Evolutionary conservation across 2,329 filamentous ascomycete species (phyloP).

Genomic region (Clarireedia monteithiana): DNA sequence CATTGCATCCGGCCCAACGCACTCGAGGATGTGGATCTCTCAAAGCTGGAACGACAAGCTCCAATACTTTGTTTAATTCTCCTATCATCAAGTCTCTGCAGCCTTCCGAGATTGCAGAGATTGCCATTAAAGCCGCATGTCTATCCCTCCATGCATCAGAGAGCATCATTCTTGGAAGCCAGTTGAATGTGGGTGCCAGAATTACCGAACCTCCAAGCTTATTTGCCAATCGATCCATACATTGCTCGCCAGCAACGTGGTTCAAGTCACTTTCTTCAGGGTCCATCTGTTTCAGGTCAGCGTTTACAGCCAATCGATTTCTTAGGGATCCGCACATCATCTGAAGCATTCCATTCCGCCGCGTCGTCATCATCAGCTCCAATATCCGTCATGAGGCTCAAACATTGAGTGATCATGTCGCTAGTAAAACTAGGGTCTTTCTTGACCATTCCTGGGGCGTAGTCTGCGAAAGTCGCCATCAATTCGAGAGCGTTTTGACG

Average conservation of each 20-base stretch:
- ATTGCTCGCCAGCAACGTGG: conserved; percentile 95
- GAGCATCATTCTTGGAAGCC: conserved; percentile 96
- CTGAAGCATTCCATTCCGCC: conserved; percentile 82
- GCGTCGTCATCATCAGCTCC: conserved; percentile 93
- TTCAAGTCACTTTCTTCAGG: conserved; percentile 95
- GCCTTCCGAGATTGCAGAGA: conserved; percentile 95
- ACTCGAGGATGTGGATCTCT: conserved; percentile 88
- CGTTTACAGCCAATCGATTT: background rate
- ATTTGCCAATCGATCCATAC: conserved; percentile 95
- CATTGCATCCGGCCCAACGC: conserved; percentile 95
- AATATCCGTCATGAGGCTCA: conserved; percentile 97
- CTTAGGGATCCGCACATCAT: conserved; percentile 55
- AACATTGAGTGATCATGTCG: conserved; percentile 97
- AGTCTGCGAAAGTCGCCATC: conserved; percentile 97
- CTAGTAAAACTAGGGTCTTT: conserved; percentile 87
- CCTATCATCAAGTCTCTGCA: conserved; percentile 93
- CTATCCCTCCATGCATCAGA: conserved; percentile 91
- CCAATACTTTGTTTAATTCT: conserved; percentile 87
- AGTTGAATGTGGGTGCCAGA: conserved; percentile 86
- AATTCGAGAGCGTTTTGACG: conserved; percentile 93
- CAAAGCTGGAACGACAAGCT: conserved; percentile 87
- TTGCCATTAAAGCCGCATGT: conserved; percentile 96
- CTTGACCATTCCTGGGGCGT: conserved; percentile 86
- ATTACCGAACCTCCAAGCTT: conserved; percentile 94
- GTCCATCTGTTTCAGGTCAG: conserved; percentile 56